Base-by-base conservation (phyloP, 169 alveolate genomes). In the Eimeria acervulina region DNA sequence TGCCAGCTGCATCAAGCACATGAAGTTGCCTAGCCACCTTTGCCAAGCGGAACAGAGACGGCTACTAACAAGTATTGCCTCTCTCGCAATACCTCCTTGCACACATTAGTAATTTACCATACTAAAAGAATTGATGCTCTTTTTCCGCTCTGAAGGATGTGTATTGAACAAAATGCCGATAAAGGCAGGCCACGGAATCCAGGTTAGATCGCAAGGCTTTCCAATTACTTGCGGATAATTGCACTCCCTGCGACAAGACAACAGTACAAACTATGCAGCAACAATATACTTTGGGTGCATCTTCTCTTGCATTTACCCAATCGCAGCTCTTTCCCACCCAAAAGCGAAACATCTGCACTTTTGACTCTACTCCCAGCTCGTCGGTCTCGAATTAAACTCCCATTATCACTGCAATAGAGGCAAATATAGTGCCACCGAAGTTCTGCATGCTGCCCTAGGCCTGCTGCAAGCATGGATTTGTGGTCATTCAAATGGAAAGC, bases 21-120 rank as follows among this genome's bases (percentile, higher is more conserved):
- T 93, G 96, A 93, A 84, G 40, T 76, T 93, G 31, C 96, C 96
- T 5, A 93, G 96, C 26, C 96, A 93, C 52, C 96, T 93, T 2
- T 61, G 96, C 31, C 52, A 78, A 68, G 93, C 93, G 26, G 96
- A 93, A 31, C 96, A 93, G 51, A 84, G 72, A 78, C 92, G 90
- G 81, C 78, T 93, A 74, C 63, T 93, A n/a, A 59, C n/a, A n/a
- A 40, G 78, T 40, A 61, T 93, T n/a, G 96, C 93, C 28, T 72
- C 92, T 40, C 96, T 93, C 33, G 85, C 84, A 28, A 38, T 63
- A 23, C 94, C 80, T 31, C 47, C 81, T 13, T 19, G n/a, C 28
- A 40, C 33, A 38, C 40, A 26, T n/a, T 19, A 63, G 0, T 87
- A 85, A 85, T 23, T 76, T 23, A 17, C 44, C 78, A 31, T 33